Percentiles rank a stretch among this genome's conserved stretches.
These are phyloP conservation scores for Didymella pomorum DNA, from an alignment of 2,329 filamentous ascomycete genomes.

Conservation along the genomic window DNA sequence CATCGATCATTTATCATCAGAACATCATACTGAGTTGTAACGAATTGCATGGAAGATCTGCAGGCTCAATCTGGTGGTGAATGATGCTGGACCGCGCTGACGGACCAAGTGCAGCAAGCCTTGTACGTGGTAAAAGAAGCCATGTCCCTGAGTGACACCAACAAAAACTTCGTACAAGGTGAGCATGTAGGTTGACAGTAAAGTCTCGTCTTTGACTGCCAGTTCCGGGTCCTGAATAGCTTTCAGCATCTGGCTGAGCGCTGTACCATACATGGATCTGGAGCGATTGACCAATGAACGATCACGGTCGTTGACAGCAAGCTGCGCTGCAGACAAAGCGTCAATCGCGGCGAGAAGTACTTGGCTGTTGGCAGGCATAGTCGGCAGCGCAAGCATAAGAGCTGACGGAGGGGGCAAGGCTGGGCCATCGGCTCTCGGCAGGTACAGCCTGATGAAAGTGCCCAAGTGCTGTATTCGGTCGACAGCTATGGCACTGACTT, in stretches of 20 bases:
- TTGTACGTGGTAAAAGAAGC: constrained; percentile 51
- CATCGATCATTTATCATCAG: too few species aligned
- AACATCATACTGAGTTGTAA: constrained; percentile 41
- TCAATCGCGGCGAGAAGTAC: constrained; percentile 46
- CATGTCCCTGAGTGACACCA: constrained; percentile 43
- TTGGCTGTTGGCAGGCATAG: constrained; percentile 40
- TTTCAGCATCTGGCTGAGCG: constrained; percentile 43
- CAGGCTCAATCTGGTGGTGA: constrained; percentile 41
- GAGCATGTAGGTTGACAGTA: constrained; percentile 48
- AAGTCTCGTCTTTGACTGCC: constrained; percentile 44
- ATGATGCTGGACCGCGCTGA: constrained; percentile 44
- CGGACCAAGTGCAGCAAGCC: constrained; percentile 44
- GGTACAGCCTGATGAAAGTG: constrained; percentile 45
- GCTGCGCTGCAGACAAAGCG: constrained; percentile 46
- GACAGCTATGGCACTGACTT: constrained; percentile 46
- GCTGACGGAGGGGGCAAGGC: constrained; percentile 48
- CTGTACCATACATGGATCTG: constrained; percentile 46
- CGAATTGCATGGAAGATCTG: constrained; percentile 48
- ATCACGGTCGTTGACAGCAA: constrained; percentile 45
- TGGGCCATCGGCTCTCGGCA: constrained; percentile 40
- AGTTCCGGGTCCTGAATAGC: constrained; percentile 40
- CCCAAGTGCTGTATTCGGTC: constrained; percentile 47
- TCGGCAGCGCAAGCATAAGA: constrained; percentile 45
- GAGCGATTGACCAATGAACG: constrained; percentile 43
- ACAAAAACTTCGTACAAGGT: constrained; percentile 50